phyloP scores from a whole-genome alignment of 495 filamentous ascomycete species.

The Penicillium antarcticum region DNA sequence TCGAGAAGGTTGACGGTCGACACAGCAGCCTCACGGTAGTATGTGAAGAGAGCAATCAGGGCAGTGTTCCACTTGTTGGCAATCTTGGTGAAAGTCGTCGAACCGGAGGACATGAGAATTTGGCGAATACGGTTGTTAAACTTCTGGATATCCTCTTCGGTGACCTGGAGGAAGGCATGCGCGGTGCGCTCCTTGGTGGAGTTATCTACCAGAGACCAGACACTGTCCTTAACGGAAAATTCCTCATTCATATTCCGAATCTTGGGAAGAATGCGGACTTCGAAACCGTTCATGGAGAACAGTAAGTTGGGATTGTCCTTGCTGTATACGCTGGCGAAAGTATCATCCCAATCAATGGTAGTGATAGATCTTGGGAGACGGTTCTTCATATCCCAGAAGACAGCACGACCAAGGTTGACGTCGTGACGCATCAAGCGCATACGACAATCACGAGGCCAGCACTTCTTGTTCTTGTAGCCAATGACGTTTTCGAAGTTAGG shows the following conservation, averaged over 20 bases:
- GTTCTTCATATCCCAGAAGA: conserved; percentile 99
- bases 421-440: conserved; percentile 99
- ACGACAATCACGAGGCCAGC: conserved; percentile 95
- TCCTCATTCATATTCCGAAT: conserved; percentile 92
- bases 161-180: conserved; percentile 97
- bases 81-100: conserved; percentile 99
- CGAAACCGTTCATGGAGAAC: conserved; percentile 98
- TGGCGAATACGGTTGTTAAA: conserved; percentile 99
- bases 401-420: conserved; percentile 95
- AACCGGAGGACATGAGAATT: conserved; percentile 98
- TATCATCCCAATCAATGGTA: conserved; percentile 99
- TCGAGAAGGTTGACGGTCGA: conserved; percentile 94
- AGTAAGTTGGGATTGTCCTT: conserved; percentile 96
- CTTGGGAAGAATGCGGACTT: conserved; percentile 96
- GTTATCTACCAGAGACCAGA: conserved; percentile 97
- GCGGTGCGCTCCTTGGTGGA: conserved; percentile 95
- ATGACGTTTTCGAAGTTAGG: conserved; percentile 99
- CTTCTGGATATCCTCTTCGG: conserved; percentile 96
- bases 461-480: conserved; percentile 98
- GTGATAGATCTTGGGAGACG: conserved; percentile 89
- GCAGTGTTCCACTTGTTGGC: conserved; percentile 99
- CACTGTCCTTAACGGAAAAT: conserved; percentile 95
- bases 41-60: conserved; percentile 97
- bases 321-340: conserved; percentile 98
- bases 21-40: conserved; percentile 98